These are phyloP conservation scores for Geranium rotundifolium DNA, from an alignment of 345 rosid genomes.

Conservation along the genomic window DNA sequence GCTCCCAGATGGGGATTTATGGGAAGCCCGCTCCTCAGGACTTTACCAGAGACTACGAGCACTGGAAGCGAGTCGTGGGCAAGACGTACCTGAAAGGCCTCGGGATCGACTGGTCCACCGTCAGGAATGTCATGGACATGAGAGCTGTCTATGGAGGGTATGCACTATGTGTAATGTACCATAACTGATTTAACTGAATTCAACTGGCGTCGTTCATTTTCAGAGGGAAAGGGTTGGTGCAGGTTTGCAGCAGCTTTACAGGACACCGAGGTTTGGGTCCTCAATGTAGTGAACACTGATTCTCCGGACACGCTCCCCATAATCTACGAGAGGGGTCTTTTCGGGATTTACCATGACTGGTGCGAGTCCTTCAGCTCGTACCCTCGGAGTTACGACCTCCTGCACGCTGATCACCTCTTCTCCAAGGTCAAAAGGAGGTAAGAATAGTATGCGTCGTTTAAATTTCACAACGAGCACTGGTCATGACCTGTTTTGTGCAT, in stretches of 20 bases:
- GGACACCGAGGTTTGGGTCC: conserved; percentile 67
- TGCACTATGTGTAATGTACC: neutral
- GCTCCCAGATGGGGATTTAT: conserved; percentile 86
- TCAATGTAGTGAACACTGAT: conserved; percentile 68
- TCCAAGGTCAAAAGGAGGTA: conserved; percentile 65
- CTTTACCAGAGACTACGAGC: conserved; percentile 56
- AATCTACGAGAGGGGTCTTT: conserved; percentile 76
- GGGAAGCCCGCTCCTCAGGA: conserved; percentile 84
- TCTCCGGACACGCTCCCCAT: conserved; percentile 88
- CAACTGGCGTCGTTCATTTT: neutral
- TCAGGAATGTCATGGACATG: conserved; percentile 91
- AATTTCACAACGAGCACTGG: too few relatives aligned
- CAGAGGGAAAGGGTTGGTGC: conserved; percentile 1
- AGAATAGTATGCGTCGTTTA: too few relatives aligned
- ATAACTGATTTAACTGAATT: neutral
- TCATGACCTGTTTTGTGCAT: neutral
- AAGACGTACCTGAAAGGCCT: conserved; percentile 54
- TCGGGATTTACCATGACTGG: conserved; percentile 92
- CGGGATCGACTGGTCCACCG: conserved; percentile 74
- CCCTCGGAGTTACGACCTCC: conserved; percentile 72
- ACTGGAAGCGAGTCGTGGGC: conserved; percentile 69
- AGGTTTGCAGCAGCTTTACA: conserved; percentile 81
- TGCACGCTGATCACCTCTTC: conserved; percentile 91
- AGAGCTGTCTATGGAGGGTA: conserved; percentile 94
- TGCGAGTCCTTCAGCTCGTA: conserved; percentile 89